Evolutionary conservation across 169 alveolate genomes (phyloP).

Genomic region (Plasmodium vinckei): DNA sequence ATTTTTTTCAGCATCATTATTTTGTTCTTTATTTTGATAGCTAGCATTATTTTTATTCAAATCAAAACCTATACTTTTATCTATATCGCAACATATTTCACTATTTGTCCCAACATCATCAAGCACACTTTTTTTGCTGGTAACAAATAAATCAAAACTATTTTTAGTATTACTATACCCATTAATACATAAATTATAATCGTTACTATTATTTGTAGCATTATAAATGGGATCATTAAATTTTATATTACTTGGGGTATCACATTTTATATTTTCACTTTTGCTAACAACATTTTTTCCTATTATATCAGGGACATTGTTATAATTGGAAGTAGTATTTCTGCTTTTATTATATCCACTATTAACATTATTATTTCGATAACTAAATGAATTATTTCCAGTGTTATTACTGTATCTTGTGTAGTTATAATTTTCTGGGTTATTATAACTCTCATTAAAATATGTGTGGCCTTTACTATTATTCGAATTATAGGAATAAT

Average conservation of each 20-base stretch:
- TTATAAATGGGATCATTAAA: not conserved
- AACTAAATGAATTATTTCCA: not conserved
- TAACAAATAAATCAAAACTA: not conserved
- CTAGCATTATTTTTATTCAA: no score
- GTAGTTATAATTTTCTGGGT: not conserved
- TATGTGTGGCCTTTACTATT: constrained; percentile 2
- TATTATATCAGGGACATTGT: not conserved
- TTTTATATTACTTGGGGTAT: not conserved
- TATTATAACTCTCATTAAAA: constrained; percentile 3
- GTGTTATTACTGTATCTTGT: not conserved
- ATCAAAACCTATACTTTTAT: no score
- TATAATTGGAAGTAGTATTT: not conserved
- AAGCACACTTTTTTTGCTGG: no score
- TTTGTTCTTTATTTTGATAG: no score
- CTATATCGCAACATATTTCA: no score
- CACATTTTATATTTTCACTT: not conserved
- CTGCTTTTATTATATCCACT: not conserved
- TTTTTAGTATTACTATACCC: not conserved
- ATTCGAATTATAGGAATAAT: constrained; percentile 22
- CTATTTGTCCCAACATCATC: no score
- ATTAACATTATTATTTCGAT: not conserved
- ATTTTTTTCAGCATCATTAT: no score
- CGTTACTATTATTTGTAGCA: not conserved
- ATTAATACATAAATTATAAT: not conserved
- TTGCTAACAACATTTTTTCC: not conserved